These are phyloP conservation scores for Auriscalpium microsporum DNA, from an alignment of 768 basidiomycete genomes.

Conservation along the genomic window DNA sequence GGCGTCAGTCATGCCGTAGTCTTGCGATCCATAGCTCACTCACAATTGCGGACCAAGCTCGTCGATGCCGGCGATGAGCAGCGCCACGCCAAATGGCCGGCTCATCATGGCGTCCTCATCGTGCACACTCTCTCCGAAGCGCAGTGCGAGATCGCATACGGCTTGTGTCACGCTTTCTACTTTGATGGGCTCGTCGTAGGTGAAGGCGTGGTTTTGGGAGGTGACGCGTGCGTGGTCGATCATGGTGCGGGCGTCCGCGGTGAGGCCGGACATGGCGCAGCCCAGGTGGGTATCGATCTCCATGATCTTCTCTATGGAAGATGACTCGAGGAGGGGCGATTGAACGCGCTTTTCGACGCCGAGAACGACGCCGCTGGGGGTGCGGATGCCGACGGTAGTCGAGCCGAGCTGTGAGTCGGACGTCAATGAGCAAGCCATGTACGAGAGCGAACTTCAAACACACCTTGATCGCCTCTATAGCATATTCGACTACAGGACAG, in stretches of 20 bases:
- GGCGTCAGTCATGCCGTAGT: too few species aligned
- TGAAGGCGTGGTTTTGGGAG: constrained; percentile 90
- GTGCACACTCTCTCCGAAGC: constrained; percentile 98
- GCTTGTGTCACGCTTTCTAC: constrained; percentile 98
- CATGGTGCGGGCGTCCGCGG: constrained; percentile 98
- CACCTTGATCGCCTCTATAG: constrained; percentile 98
- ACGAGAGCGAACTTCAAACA: constrained; percentile 6
- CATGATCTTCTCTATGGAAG: constrained; percentile 99
- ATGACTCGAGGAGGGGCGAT: constrained; percentile 89
- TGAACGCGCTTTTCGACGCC: constrained; percentile 98
- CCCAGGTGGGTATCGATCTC: constrained; percentile 96
- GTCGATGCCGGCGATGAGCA: constrained; percentile 95
- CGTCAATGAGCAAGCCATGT: background rate
- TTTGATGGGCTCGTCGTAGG: constrained; percentile 93
- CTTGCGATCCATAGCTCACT: constrained; percentile 22
- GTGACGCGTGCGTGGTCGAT: constrained; percentile 99
- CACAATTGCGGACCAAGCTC: constrained; percentile 94
- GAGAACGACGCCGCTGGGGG: constrained; percentile 83
- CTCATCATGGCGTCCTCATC: constrained; percentile 99
- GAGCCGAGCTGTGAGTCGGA: constrained; percentile 71
- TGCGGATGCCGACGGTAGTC: constrained; percentile 93
- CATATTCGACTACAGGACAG: constrained; percentile 78
- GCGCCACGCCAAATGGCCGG: constrained; percentile 94
- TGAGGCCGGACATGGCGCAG: constrained; percentile 96
- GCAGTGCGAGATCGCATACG: constrained; percentile 91